phyloP scores from a whole-genome alignment of 208 protist genomes.

The Sergeia podlipaevii region DNA sequence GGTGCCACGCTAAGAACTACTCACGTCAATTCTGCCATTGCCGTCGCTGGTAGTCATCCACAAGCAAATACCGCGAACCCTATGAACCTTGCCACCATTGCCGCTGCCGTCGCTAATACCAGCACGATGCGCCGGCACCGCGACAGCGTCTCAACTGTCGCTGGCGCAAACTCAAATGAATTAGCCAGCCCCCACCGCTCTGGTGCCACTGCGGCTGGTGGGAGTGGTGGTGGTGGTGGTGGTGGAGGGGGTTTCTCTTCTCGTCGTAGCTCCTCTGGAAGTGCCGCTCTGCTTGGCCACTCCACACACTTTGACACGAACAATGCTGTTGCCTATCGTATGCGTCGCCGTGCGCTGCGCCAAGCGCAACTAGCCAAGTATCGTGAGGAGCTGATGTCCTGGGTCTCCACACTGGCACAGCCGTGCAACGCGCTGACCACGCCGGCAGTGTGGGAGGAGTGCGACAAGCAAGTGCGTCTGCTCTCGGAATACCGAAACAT shows the following conservation, averaged over 20 bases:
- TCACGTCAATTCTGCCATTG: neutral
- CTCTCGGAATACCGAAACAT: conserved; percentile 30
- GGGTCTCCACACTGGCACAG: conserved; percentile 31
- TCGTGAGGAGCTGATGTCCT: conserved; percentile 35
- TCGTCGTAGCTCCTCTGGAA: too few species aligned
- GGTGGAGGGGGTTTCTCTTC: neutral
- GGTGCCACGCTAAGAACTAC: neutral
- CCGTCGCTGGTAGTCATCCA: neutral
- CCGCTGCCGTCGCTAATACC: neutral
- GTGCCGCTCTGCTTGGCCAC: too few species aligned
- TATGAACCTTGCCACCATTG: neutral
- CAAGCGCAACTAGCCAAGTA: conserved; percentile 14
- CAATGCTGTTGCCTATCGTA: conserved; percentile 6
- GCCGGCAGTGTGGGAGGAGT: conserved; percentile 25
- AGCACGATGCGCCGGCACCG: too few species aligned
- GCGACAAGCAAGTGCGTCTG: conserved; percentile 27
- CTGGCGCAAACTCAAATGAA: too few species aligned
- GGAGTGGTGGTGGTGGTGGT: neutral
- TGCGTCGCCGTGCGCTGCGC: conserved; percentile 11
- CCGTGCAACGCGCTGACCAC: conserved; percentile 22
- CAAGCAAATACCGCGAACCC: neutral
- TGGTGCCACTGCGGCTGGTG: too few species aligned
- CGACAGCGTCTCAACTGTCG: neutral
- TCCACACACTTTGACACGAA: too few species aligned
- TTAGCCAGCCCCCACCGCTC: too few species aligned